These are phyloP conservation scores for Starmerella apis DNA, from an alignment of 805 yeast species.

Conservation along the genomic window DNA sequence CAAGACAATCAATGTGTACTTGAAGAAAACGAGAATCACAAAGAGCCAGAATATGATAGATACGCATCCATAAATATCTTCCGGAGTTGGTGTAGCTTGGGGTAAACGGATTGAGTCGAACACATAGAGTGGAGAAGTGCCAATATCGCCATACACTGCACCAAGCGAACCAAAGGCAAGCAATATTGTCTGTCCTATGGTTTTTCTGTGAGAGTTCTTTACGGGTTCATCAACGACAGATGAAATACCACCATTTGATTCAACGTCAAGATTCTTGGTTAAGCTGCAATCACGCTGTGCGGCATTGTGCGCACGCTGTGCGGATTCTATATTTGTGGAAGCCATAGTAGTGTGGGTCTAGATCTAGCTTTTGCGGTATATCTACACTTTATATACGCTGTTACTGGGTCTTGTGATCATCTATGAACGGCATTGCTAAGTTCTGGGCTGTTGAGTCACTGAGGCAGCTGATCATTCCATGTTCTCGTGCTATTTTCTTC, in stretches of 20 bases:
- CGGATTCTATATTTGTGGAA: not conserved
- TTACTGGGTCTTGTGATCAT: not conserved
- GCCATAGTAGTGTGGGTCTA: too few species aligned
- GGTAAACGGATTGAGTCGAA: constrained; percentile 15
- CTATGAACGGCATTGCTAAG: not conserved
- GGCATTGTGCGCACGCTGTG: not conserved
- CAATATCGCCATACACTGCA: constrained; percentile 55
- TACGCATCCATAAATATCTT: constrained; percentile 41
- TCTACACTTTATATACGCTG: not conserved
- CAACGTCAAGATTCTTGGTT: not conserved
- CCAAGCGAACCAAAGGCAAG: constrained; percentile 44
- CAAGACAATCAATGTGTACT: constrained; percentile 43
- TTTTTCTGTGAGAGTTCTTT: not conserved
- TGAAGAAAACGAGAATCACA: constrained; percentile 43
- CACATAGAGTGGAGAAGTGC: constrained; percentile 48
- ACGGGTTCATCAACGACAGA: not conserved
- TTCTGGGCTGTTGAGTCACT: not conserved
- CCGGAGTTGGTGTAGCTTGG: constrained; percentile 29
- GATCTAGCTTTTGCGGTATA: too few species aligned
- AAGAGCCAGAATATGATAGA: constrained; percentile 48
- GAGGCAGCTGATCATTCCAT: not conserved
- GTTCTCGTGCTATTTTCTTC: not conserved
- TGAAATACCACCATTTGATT: not conserved
- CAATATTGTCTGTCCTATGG: not conserved
- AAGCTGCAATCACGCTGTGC: not conserved